Conservation (phyloP, 345 rosid species). For the Passiflora organensis region DNA sequence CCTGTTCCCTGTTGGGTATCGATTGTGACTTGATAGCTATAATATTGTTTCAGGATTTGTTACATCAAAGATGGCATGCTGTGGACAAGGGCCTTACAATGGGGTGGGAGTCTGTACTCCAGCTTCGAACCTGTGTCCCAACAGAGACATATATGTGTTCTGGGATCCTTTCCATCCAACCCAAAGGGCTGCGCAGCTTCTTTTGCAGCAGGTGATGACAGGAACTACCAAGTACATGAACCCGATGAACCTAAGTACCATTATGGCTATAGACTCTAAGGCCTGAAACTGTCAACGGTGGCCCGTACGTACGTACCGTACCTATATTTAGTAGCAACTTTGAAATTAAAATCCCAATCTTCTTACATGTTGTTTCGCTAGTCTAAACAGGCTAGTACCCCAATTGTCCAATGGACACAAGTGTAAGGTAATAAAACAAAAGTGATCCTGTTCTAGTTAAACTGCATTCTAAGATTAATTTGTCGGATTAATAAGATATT, state of each 20-base stretch:
- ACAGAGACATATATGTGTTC: conserved; percentile 12
- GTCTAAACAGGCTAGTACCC: too few species aligned
- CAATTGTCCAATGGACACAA: too few species aligned
- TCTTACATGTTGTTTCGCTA: too few species aligned
- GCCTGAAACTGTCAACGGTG: too few species aligned
- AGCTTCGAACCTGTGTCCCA: conserved; percentile 9
- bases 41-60: conserved; percentile 16
- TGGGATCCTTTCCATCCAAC: conserved; percentile 21
- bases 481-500: too few species aligned
- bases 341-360: too few species aligned
- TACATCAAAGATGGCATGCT: conserved; percentile 17
- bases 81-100: conserved; percentile 19
- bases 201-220: conserved; percentile 6
- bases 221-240: conserved; percentile 12
- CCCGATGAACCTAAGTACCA: conserved; percentile 17
- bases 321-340: too few species aligned
- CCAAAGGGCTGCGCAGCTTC: conserved; percentile 5
- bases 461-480: too few species aligned
- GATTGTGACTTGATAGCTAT: too few species aligned
- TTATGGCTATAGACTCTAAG: conserved; percentile 8
- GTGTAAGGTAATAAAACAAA: too few species aligned
- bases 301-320: too few species aligned
- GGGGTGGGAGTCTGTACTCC: conserved; percentile 11
- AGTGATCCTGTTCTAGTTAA: too few species aligned
- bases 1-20: not conserved